Percentiles rank a stretch among this genome's conserved stretches.
These are phyloP conservation scores for Eucalyptus melliodora DNA, from an alignment of 345 rosid genomes.

Conservation along the genomic window DNA sequence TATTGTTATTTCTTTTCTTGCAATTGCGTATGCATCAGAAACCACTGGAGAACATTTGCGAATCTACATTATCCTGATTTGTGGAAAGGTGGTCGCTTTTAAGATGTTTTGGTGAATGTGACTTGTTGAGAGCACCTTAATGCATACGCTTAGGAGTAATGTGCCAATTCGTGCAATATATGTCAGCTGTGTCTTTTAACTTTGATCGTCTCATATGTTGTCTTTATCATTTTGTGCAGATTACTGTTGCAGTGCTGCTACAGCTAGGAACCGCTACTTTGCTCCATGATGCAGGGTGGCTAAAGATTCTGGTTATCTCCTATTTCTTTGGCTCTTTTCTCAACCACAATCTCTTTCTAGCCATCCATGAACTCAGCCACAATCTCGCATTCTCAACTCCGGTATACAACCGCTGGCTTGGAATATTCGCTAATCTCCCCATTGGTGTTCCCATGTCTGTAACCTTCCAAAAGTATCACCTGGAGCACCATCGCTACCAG, in stretches of 20 bases:
- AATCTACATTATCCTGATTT: neutral
- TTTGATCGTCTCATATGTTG: neutral
- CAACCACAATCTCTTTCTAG: slow-evolving; percentile 86
- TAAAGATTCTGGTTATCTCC: slow-evolving; percentile 49
- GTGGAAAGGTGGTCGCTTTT: neutral
- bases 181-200: neutral
- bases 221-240: slow-evolving; percentile 20
- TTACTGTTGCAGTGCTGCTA: slow-evolving; percentile 50
- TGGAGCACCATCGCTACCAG: slow-evolving; percentile 85
- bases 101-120: neutral
- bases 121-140: neutral
- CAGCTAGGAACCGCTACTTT: slow-evolving; percentile 60
- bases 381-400: slow-evolving; percentile 83
- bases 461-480: slow-evolving; percentile 88
- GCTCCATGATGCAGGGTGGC: slow-evolving; percentile 52
- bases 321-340: slow-evolving; percentile 85
- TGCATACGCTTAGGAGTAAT: neutral
- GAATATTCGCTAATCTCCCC: slow-evolving; percentile 83
- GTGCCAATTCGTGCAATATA: neutral
- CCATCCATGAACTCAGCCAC: slow-evolving; percentile 90
- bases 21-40: neutral
- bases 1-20: neutral
- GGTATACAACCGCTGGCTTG: slow-evolving; percentile 71
- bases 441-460: slow-evolving; percentile 87
- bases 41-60: neutral